Evolutionary conservation across 257 asterid genomes (phyloP), one percentile per base, ranked within the genome.

Genomic region (Coffea eugenioides): DNA sequence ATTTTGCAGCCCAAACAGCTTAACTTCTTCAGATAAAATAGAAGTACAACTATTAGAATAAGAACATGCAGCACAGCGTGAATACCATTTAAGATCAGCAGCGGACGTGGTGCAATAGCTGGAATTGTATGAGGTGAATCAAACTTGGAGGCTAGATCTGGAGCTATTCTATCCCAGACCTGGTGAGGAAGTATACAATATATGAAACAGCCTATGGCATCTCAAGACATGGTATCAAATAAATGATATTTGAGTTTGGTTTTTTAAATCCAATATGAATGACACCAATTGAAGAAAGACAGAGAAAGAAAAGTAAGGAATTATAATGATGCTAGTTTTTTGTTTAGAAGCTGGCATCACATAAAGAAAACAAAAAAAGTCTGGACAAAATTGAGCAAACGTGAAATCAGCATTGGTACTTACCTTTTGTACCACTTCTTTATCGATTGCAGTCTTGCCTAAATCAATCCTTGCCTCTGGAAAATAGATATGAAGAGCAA

Each of bases 91-190:
- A 95, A 77, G 77, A 93, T 89, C 78, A 95, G 89, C 73, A 95
- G 91, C 48, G 97, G 99, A 3, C 98, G 99, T 8, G 92, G 97
- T 59, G 92, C 91, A 70, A 93, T 93, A 7, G 81, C 76, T 16
- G 97, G 91, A 57, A 95, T 73, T 5, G 97, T 86, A 83, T 88
- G 77, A 73, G 98, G 97, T 25, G 97, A 80, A 88, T 95, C 98
- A 49, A 93, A 95, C 48, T 14, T 71, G 45, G 98, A 90, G 68
- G 87, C 91, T 86, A 95, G 86, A 82, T 93, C 96, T 18, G 99
- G 98, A 81, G 97, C 97, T 79, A 92, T 95, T 82, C 94, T 88
- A 73, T 91, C 90, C 98, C 99, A 95, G 69, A 93, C 99, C 99
- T 95, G 88, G 74, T 70, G 14, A 74, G 49, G 70, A 71, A 78